Evolutionary conservation across 2,329 filamentous ascomycete species (phyloP), one percentile per base, ranked within the genome.

Genomic region (Cladosporium sphaerospermum): DNA sequence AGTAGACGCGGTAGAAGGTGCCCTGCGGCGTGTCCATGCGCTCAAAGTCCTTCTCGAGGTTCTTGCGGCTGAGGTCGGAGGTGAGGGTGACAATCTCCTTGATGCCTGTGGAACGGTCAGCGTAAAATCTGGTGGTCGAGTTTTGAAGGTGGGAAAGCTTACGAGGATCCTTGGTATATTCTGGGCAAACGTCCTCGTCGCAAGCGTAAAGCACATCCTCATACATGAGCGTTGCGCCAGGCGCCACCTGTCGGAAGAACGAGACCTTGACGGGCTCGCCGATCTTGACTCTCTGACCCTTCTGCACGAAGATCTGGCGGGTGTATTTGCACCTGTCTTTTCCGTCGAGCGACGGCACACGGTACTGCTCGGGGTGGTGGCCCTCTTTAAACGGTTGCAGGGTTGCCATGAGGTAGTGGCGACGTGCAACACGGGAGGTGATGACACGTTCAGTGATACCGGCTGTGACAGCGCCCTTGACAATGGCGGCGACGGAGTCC

Each of bases 241-340:
- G 93, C 5, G 93, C 93, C 52, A 99, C 93, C 71, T 97, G 93
- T 71, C 93, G 81, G 84, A 99, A 97, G 75, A 97, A 97, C 9
- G 89, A 95, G 42, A 97, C 93, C 78, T 97, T 97, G 74, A 97
- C 92, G 1, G 93, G 92, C 74, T 99, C 93, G 64, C 93, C 93
- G 70, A 96, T 97, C 84, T 97, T 97, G 73, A 99, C 91, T 71
- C 95, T 87, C 72, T 99, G 93, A 13, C 93, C 93, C 76, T 96
- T 97, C 67, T 96, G 93, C 59, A 99, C 92, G 64, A 97, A 99
- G 53, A 99, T 97, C 69, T 99, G 93, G 51, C 93, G 80, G 1
- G 93, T 97, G 69, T 97, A 97, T 75, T 97, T 97, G 85, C 93
- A 99, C 56, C 93, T 83, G 67, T 99, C 93, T 71, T 96, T 96